Percentiles rank a stretch among this genome's conserved stretches.
phyloP scores from a whole-genome alignment of 2,329 filamentous ascomycete species.

The Neurospora crassa region DNA sequence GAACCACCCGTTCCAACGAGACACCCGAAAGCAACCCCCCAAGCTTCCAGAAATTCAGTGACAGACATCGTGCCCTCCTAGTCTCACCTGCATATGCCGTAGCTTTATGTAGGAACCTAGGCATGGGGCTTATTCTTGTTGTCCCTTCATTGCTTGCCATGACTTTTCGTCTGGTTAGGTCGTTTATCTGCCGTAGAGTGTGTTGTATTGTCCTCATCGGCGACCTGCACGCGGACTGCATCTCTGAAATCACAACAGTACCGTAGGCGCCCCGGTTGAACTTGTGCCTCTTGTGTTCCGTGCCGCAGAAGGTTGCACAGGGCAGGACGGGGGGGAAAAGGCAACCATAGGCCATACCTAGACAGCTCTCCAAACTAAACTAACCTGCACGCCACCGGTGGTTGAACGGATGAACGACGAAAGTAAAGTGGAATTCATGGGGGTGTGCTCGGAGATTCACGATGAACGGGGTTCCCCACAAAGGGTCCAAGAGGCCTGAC shows the following conservation, averaged over 20 bases:
- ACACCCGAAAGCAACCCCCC: neutral
- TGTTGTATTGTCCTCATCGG: neutral
- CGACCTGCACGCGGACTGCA: neutral
- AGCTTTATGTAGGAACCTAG: neutral
- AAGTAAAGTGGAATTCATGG: neutral
- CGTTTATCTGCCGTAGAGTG: neutral
- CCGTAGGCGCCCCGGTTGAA: neutral
- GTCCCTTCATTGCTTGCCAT: neutral
- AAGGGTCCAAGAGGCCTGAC: neutral
- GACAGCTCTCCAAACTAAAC: neutral
- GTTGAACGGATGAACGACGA: neutral
- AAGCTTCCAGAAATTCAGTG: conserved; percentile 1
- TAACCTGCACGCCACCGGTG: neutral
- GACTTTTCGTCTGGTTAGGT: neutral
- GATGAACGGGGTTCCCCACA: neutral
- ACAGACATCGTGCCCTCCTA: neutral
- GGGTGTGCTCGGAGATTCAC: neutral
- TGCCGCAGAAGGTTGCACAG: neutral
- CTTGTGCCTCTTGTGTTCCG: neutral
- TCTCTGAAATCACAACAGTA: neutral
- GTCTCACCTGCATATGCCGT: neutral
- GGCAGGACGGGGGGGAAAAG: neutral
- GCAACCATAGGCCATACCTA: neutral
- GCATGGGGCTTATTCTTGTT: neutral
- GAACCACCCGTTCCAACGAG: neutral